Conservation (phyloP, 2,329 filamentous ascomycete genomes). For the Pseudocercospora cruenta region DNA sequence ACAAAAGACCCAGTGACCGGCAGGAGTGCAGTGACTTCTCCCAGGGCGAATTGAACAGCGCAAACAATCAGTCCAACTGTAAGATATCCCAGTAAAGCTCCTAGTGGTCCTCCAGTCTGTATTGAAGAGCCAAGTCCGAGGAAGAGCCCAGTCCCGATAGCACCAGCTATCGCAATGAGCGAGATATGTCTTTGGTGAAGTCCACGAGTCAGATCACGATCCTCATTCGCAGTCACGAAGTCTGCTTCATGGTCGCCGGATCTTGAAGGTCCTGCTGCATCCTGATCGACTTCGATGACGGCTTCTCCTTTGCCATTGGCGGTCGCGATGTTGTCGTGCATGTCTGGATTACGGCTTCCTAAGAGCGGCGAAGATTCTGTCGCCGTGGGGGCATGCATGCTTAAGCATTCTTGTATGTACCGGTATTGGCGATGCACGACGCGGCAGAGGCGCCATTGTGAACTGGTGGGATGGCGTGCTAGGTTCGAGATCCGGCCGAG, state of each 20-base stretch:
- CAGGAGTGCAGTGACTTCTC: slow-evolving; percentile 56
- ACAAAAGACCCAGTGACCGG: slow-evolving; percentile 57
- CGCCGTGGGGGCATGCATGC: neutral
- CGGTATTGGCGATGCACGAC: neutral
- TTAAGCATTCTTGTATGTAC: slow-evolving; percentile 1
- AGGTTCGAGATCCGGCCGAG: neutral
- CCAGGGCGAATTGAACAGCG: slow-evolving; percentile 55
- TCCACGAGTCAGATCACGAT: slow-evolving; percentile 50
- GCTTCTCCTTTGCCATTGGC: neutral
- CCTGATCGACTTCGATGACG: neutral
- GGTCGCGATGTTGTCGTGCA: neutral
- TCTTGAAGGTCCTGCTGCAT: slow-evolving; percentile 11
- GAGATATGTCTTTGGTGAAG: slow-evolving; percentile 59
- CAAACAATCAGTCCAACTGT: slow-evolving; percentile 56
- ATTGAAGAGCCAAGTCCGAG: slow-evolving; percentile 59
- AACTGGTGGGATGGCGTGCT: neutral
- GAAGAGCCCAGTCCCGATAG: slow-evolving; percentile 71
- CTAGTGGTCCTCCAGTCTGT: slow-evolving; percentile 55
- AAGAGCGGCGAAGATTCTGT: slow-evolving; percentile 4
- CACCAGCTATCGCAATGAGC: slow-evolving; percentile 72
- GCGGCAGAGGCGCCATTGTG: neutral
- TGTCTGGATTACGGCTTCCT: neutral
- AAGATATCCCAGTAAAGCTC: slow-evolving; percentile 56
- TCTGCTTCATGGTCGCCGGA: slow-evolving; percentile 24
- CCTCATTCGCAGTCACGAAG: slow-evolving; percentile 35